Base-by-base conservation (phyloP, 2,329 filamentous ascomycete genomes). In the Pezicula carpinea region DNA sequence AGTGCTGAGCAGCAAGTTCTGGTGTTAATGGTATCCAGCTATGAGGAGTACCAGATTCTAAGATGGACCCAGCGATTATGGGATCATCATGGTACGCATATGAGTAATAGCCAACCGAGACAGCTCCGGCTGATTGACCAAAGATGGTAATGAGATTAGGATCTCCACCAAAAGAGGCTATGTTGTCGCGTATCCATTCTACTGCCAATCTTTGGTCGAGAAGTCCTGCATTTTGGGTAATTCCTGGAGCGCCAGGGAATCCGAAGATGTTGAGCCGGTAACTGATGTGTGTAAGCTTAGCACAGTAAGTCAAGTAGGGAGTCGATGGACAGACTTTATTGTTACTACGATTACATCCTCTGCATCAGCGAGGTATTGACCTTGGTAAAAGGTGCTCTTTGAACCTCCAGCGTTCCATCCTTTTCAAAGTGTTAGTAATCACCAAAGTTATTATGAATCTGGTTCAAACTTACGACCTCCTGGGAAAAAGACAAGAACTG, bases 121-220 rank as follows among this genome's bases (percentile, higher is more conserved):
- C 42, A 19, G 48, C 52, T 2, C 59, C 58, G 21, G 55, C 59
- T 13, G 54, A 59, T 44, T 60, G 50, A 6, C 59, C 59, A 32
- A 60, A 59, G 13, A 60, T 40, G 6, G 57, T 60, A 32, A 61
- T 61, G 5, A 50, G 46, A 15, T 38, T 36, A 2, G 66, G 67
- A 51, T 83, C 74, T 1, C 80, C 81, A 0, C 80, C 80, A 60
- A 85, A 81, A 4, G 62, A 64, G 4, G 62, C 71, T 42, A 81
- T 75, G 60, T 82, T 83, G 22, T 72, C 66, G 50, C 69, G 68
- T 34, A 83, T 72, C 81, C 80, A 85, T 47, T 69, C 64, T 18
- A 84, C 66, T 10, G 77, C 70, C 21, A 73, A 58, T 52, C 76
- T 70, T 63, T 84, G 80, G 56, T 85, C 82, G 49, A 72, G 68